Evolutionary conservation across 2,329 filamentous ascomycete genomes (phyloP).

Genomic region (Xylaria sp.): DNA sequence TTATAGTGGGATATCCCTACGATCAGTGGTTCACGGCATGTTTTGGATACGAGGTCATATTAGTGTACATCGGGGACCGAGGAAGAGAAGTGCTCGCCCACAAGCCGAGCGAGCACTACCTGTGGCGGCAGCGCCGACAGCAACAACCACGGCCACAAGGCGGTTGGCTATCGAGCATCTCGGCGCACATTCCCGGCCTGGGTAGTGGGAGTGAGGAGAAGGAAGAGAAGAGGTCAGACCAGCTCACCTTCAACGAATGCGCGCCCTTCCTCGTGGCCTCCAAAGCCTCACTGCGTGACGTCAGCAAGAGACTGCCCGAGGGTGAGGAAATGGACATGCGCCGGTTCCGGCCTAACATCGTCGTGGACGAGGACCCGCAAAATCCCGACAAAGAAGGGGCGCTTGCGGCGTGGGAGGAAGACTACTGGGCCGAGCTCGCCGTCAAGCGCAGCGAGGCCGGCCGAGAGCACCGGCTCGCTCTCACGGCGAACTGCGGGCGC

Average conservation of each 20-base stretch:
- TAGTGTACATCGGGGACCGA: conserved; percentile 74
- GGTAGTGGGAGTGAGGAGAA: not conserved
- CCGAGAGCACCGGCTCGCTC: conserved; percentile 54
- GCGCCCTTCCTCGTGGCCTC: conserved; percentile 81
- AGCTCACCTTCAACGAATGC: conserved; percentile 77
- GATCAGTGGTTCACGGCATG: conserved; percentile 75
- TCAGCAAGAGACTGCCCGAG: conserved; percentile 67
- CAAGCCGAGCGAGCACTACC: conserved; percentile 52
- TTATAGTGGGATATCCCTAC: conserved; percentile 64
- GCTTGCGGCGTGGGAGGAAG: conserved; percentile 70
- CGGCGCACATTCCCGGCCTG: conserved; percentile 49
- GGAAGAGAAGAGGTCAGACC: conserved; percentile 50
- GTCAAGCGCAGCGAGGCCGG: conserved; percentile 47
- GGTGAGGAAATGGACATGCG: conserved; percentile 67
- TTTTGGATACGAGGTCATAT: conserved; percentile 69
- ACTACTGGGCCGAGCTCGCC: conserved; percentile 75
- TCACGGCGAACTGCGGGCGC: conserved; percentile 77
- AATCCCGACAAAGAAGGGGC: conserved; percentile 14
- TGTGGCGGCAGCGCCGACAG: conserved; percentile 42
- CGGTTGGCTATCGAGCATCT: conserved; percentile 52
- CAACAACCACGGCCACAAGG: conserved; percentile 33
- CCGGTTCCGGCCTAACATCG: conserved; percentile 79
- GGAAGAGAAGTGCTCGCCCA: conserved; percentile 72
- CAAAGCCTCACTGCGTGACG: conserved; percentile 74
- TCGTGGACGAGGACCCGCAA: conserved; percentile 63